Base-by-base conservation (phyloP, 2,329 filamentous ascomycete genomes). In the Ambrosiella cleistominuta region DNA sequence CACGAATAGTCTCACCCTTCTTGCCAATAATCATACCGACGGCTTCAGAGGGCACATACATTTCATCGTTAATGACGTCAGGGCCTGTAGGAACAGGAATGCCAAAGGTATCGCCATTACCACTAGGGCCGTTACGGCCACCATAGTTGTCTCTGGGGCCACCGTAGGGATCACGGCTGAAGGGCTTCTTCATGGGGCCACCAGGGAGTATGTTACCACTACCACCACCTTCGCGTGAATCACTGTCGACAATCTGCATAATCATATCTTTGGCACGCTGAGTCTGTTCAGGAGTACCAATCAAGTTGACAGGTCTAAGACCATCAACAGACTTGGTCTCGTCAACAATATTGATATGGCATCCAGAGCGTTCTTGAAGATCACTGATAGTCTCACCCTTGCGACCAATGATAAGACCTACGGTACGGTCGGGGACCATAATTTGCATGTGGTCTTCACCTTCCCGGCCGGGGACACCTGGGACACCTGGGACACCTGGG, bases 11-110 rank as follows among this genome's bases (percentile, higher is more conserved):
- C 72, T 95, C 89, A 63, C 89, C 89, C 59, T 88, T 86, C 74
- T 95, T 95, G 63, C 90, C 89, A 61, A 95, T 95, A 63, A 95
- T 95, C 89, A 95, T 95, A 61, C 89, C 89, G 57, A 95, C 89
- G 5, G 89, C 86, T 68, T 95, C 89, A 19, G 88, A 91, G 11
- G 89, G 89, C 8, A 95, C 88, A 64, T 81, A 83, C 62, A 95
- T 88, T 45, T 81, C 83, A 66, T 95, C 88, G 65, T 84, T 89
- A 65, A 86, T 78, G 72, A 90, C 91, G 64, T 86, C 84, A 27
- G 68, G 68, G 2, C 70, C 72, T 11, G 58, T 60, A 50, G 58
- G 58, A 27, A 60, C 54, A 36, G 58, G 58, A 42, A 60, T 60
- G n/a, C 58, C 58, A 17, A 54, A 60, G 37, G 58, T 61, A 50